Evolutionary conservation across 2,329 filamentous ascomycete species (phyloP), one percentile per base, ranked within the genome.

Genomic region (Neophaeococcomyces mojaviensis): DNA sequence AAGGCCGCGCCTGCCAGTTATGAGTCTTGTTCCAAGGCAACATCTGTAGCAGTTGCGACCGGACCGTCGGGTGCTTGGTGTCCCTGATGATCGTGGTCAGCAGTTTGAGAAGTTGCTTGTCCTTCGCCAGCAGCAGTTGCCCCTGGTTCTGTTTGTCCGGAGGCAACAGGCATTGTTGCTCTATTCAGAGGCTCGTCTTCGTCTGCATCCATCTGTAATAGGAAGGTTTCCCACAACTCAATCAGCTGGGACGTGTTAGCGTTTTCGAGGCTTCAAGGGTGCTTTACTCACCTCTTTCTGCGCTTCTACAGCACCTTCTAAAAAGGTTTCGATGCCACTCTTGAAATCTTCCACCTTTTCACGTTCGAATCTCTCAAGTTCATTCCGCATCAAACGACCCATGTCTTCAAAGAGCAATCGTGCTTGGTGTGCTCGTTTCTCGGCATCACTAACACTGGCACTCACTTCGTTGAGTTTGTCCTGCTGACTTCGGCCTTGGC

Each of bases 291-390:
- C 90, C 82, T 98, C 92, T 69, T 98, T 98, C 70, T 98, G 92
- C 46, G 90, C 92, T 68, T 98, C 92, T 3, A 98, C 88, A 3
- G 92, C 88, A 60, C 92, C 89, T 71, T 98, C 92, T 58, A 98
- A 68, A 68, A 95, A 98, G 1, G 92, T 98, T 71, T 98, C 92
- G 2, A 98, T 89, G 0, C 89, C 90, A 52, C 86, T 92, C 74
- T 98, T 98, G 67, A 98, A 98, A 63, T 98, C 92, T 63, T 98
- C 92, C 2, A 98, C 92, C 72, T 98, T 98, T 68, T 98, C 92
- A 58, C 79, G 79, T 69, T 98, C 92, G 60, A 98, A 98, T 15
- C 89, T 77, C 59, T 97, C 92, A 55, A 98, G 73, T 66, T 98
- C 92, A 30, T 76, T 76, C 49, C 88, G 81, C 88, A 98, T 92